Percentiles rank a stretch among this genome's conserved stretches.
Conservation (phyloP, 805 yeast species). For the Starmerella powellii region DNA sequence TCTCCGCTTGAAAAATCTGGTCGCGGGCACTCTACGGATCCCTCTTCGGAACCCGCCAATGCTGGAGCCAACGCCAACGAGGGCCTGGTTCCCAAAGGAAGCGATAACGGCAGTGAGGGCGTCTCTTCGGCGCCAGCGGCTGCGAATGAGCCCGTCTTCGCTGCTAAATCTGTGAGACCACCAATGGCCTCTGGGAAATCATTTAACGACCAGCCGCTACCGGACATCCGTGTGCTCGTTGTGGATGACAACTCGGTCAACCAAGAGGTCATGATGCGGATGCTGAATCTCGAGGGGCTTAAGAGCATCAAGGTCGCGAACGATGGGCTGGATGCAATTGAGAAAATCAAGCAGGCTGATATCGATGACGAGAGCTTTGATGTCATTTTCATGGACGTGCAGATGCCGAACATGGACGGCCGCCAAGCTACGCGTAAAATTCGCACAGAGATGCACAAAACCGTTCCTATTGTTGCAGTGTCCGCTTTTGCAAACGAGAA, state of each 20-base stretch:
- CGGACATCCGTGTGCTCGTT: conserved; percentile 44
- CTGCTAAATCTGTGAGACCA: too few species aligned
- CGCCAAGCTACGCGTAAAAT: conserved; percentile 67
- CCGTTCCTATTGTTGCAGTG: conserved; percentile 76
- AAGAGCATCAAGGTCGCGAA: conserved; percentile 61
- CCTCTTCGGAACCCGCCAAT: too few species aligned
- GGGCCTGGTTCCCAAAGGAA: too few species aligned
- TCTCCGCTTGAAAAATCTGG: too few species aligned
- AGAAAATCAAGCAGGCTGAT: conserved; percentile 41
- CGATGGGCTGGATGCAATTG: conserved; percentile 85
- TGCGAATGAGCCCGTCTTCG: too few species aligned
- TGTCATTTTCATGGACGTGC: conserved; percentile 89
- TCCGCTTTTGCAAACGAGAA: conserved; percentile 94
- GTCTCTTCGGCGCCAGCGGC: too few species aligned
- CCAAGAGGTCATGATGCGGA: conserved; percentile 83
- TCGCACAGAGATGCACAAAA: conserved; percentile 47
- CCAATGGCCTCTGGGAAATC: conserved; percentile 4
- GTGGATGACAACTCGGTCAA: conserved; percentile 93
- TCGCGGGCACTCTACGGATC: too few species aligned
- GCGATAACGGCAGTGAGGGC: too few species aligned
- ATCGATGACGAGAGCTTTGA: conserved; percentile 36
- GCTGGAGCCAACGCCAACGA: too few species aligned
- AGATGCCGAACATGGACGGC: conserved; percentile 93
- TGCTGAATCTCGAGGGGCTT: conserved; percentile 77
- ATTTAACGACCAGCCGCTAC: conserved; percentile 2